Evolutionary conservation across 129 eudicot genomes (phyloP), one percentile per base, ranked within the genome.

Genomic region (Deinandra increscens): DNA sequence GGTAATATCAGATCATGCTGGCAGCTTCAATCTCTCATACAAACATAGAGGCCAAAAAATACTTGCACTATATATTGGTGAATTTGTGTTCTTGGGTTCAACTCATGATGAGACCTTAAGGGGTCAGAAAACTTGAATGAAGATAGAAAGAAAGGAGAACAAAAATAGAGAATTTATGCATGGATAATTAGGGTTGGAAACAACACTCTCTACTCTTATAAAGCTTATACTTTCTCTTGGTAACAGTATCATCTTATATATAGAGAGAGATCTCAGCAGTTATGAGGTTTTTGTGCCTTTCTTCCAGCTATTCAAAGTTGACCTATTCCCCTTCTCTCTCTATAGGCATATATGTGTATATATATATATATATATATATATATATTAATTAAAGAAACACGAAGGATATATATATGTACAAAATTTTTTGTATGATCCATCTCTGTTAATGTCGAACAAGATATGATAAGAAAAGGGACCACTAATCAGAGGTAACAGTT

Each of bases 11-110:
- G 87, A 83, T 83, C 87, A 83, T 83, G 87, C 87, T 83, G 87
- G 87, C 87, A 83, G 87, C 87, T 83, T 83, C 84, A 83, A 75
- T 74, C 87, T 79, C 87, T 83, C 71, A 76, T 59, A 72, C 84
- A 83, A 83, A 83, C 87, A 82, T 60, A 36, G 5, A 36, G 39
- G 39, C 39, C 2, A 4, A 4, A 36, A 36, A 6, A 68, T 20
- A 53, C 34, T 68, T 9, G 29, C 7, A 51, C 13, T 69, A 38
- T n/a, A n/a, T n/a, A n/a, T 19, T 10, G 36, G 23, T 19, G 46
- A 68, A 33, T 36, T 7, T 44, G 23, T 66, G 42, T 66, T 44
- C 22, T 3, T 44, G 70, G 58, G 22, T 44, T 38, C 9, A 44
- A 45, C 23, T 6, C 41, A 15, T n/a, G n/a, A 33, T 33, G 37